Evolutionary conservation across 306 rosid genomes (phyloP).

Genomic region (Vigna hirtella): DNA sequence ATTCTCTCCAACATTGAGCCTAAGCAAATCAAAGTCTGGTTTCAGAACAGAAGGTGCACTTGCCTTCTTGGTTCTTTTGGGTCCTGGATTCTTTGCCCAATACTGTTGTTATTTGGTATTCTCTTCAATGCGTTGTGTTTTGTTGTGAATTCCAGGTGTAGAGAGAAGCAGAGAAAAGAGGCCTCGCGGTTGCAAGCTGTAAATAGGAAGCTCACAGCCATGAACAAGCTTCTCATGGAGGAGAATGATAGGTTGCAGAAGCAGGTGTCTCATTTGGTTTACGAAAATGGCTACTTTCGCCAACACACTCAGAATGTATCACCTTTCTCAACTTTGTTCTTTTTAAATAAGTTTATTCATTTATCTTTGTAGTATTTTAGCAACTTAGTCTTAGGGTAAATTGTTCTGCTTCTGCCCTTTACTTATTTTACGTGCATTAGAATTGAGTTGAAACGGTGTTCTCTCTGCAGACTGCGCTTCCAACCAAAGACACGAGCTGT

Average conservation of each 20-base stretch:
- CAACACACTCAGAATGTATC: slow-evolving; percentile 81
- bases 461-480: slow-evolving; percentile 70
- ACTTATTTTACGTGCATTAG: background rate
- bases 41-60: slow-evolving; percentile 85
- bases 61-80: background rate
- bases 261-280: slow-evolving; percentile 95
- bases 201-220: slow-evolving; percentile 91
- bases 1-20: slow-evolving; percentile 97
- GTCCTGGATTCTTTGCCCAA: background rate
- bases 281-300: slow-evolving; percentile 95
- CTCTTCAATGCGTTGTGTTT: background rate
- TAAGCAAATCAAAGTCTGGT: slow-evolving; percentile 97
- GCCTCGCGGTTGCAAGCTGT: slow-evolving; percentile 90
- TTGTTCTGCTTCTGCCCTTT: slow-evolving; percentile 4
- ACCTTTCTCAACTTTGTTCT: background rate
- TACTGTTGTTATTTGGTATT: background rate
- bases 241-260: slow-evolving; percentile 99
- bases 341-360: background rate
- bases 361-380: background rate
- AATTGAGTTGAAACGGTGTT: slow-evolving; percentile 38
- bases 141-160: slow-evolving; percentile 64
- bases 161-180: slow-evolving; percentile 98
- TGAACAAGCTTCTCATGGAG: slow-evolving; percentile 98
- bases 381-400: background rate
- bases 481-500: slow-evolving; percentile 94